Conservation (phyloP, 176 grass and related monocot genomes). For the Panicum miliaceum region DNA sequence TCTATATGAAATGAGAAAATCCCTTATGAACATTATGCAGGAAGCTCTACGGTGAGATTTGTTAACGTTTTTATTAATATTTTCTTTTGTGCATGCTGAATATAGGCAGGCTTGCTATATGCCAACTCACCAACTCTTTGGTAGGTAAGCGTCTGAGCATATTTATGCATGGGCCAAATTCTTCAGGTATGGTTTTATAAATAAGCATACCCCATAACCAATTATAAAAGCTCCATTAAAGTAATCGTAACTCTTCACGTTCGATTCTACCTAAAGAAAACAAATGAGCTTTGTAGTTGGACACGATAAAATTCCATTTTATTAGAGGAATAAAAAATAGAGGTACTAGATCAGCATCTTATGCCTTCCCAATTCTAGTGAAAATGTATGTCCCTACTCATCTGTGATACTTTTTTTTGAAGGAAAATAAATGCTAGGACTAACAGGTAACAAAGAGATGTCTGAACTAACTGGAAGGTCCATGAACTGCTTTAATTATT, state of each 20-base stretch:
- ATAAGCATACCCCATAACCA: neutral
- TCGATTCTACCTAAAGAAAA: constrained; percentile 18
- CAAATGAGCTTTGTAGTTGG: neutral
- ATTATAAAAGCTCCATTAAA: constrained; percentile 20
- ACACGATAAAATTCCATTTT: neutral
- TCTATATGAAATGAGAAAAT: neutral
- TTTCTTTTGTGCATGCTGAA: neutral
- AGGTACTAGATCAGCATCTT: neutral
- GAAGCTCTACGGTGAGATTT: neutral
- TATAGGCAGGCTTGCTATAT: constrained; percentile 35
- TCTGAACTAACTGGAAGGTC: constrained; percentile 22
- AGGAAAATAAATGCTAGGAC: neutral
- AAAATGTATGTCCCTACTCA: neutral
- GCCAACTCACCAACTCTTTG: constrained; percentile 34
- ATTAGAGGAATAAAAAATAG: neutral
- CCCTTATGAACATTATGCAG: neutral
- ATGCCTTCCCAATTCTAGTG: neutral
- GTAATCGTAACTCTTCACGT: neutral
- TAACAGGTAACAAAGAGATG: constrained; percentile 20
- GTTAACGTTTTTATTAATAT: neutral
- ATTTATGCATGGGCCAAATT: constrained; percentile 33
- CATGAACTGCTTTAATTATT: neutral
- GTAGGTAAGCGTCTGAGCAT: constrained; percentile 10
- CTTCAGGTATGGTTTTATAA: constrained; percentile 15
- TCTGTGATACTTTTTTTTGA: neutral